Percentiles rank a stretch among this genome's conserved stretches.
Conservation (phyloP, 2,329 filamentous ascomycete species). For the Claviceps capensis region DNA sequence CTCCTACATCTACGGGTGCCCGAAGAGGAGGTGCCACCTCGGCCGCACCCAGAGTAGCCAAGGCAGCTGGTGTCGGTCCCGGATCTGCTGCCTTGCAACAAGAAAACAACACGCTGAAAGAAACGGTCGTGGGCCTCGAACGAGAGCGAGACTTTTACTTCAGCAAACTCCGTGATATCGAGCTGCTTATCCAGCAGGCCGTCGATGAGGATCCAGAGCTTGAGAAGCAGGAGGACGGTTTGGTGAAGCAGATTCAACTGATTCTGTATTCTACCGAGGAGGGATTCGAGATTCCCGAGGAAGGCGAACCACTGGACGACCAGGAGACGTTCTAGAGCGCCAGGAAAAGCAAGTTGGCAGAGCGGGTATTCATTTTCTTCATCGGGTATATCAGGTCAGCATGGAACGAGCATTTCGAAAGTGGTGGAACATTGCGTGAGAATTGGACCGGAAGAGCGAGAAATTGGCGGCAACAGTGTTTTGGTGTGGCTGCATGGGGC, state of each 20-base stretch:
- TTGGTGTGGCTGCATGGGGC: neutral
- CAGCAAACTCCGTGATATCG: conserved; percentile 94
- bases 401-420: neutral
- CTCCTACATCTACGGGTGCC: conserved; percentile 33
- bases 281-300: conserved; percentile 78
- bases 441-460: neutral
- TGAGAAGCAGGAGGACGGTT: conserved; percentile 82
- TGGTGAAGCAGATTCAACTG: conserved; percentile 90
- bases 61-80: conserved; percentile 37
- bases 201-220: conserved; percentile 86
- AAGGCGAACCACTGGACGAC: conserved; percentile 57
- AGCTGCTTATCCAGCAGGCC: conserved; percentile 83
- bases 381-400: neutral
- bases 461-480: neutral
- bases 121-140: conserved; percentile 88
- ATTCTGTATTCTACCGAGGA: conserved; percentile 97
- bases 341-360: neutral
- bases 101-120: conserved; percentile 82
- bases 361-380: neutral
- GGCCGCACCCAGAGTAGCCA: conserved; percentile 29
- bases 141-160: conserved; percentile 98
- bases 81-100: conserved; percentile 61
- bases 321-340: conserved; percentile 60
- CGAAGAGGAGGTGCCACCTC: conserved; percentile 47
- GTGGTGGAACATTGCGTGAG: neutral